These are phyloP conservation scores for Aspergillus baeticus DNA, from an alignment of 495 filamentous ascomycete genomes.

Conservation along the genomic window DNA sequence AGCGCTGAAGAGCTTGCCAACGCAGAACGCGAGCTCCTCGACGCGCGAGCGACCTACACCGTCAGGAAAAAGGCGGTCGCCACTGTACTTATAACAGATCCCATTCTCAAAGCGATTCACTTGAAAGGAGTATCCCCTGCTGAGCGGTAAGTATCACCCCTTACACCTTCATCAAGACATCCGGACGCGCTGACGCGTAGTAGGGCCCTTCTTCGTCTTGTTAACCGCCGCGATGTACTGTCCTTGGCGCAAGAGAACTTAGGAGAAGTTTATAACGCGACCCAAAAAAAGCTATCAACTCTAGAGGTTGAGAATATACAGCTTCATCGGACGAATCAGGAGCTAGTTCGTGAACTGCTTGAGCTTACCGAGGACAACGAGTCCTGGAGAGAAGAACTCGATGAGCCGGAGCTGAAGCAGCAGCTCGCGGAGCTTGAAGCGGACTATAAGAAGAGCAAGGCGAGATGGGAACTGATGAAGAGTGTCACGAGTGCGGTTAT, in stretches of 20 bases:
- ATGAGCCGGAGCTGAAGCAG: slow-evolving; percentile 47
- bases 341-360: slow-evolving; percentile 59
- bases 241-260: slow-evolving; percentile 59
- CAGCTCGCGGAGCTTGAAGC: slow-evolving; percentile 56
- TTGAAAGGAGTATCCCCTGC: slow-evolving; percentile 61
- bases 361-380: slow-evolving; percentile 57
- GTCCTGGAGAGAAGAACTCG: slow-evolving; percentile 48
- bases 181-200: slow-evolving; percentile 7
- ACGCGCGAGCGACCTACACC: slow-evolving; percentile 65
- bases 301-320: slow-evolving; percentile 56
- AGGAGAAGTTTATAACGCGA: slow-evolving; percentile 46
- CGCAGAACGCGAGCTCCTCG: slow-evolving; percentile 64
- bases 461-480: slow-evolving; percentile 72
- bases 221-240: slow-evolving; percentile 66
- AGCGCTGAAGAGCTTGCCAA: slow-evolving; percentile 49
- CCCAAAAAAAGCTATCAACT: slow-evolving; percentile 47
- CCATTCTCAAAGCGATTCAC: slow-evolving; percentile 75
- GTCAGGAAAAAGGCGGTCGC: slow-evolving; percentile 66
- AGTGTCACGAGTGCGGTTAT: slow-evolving; percentile 70
- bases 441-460: slow-evolving; percentile 54
- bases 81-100: slow-evolving; percentile 65
- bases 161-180: not conserved
- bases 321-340: slow-evolving; percentile 57
- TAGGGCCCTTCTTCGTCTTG: slow-evolving; percentile 63
- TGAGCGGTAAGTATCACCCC: slow-evolving; percentile 57